Base-by-base conservation (phyloP, 345 rosid genomes). In the Fremontodendron californicum region DNA sequence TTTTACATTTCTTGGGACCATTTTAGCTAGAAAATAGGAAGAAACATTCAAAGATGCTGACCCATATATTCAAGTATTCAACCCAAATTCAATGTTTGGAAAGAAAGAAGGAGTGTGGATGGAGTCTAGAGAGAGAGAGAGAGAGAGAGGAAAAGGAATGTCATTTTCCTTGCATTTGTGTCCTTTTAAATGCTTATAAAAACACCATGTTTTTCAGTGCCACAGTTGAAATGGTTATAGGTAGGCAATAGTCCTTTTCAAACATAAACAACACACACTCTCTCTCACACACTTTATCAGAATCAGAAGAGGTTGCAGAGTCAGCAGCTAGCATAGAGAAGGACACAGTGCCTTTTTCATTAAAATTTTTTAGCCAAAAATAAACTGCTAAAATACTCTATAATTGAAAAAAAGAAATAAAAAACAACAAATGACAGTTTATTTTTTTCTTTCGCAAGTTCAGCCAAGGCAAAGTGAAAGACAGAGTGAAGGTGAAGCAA, bases 141-240 rank as follows among this genome's bases (percentile, higher is more conserved):
- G 64, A 29, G 40, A 37, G 21, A n/a, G 40, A 35, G 48, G 55
- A 39, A 77, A 45, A 69, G 83, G 76, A 8, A 64, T 63, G 89
- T 87, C 93, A 77, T 80, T 85, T 82, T 89, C 90, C 77, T 68
- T 31, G 85, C 88, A 86, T 81, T 85, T 82, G 83, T 83, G 82
- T 82, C 80, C 51, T 75, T 81, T 83, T 82, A 76, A 85, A 83
- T 78, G 85, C 78, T 72, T 70, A 84, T 66, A 71, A 79, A 82
- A 79, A 79, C 71, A 25, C 85, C 93, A 89, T 89, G 90, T 84
- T 89, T 89, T 89, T 89, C 93, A 89, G 93, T 88, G 93, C 93
- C 89, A 76, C 80, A 80, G 85, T 84, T 83, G 86, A 79, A 82
- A 87, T 81, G 87, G 88, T 79, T 78, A 46, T 61, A 5, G 78